These are phyloP conservation scores for Centaurea solstitialis DNA, from an alignment of 129 eudicot genomes.

Conservation along the genomic window DNA sequence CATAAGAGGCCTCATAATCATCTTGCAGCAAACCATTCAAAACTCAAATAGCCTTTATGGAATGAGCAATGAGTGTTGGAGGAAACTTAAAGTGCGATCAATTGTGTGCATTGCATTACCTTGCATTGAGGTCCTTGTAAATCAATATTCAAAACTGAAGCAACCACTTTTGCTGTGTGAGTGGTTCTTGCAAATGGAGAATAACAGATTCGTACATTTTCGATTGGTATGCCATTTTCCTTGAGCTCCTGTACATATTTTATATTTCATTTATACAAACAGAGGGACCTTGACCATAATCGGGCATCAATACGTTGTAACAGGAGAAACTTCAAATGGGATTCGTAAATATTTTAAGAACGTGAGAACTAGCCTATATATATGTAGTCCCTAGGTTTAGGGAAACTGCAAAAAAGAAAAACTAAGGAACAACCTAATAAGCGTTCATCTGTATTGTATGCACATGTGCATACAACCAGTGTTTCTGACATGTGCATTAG, in stretches of 20 bases:
- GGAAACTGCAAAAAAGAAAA: too few relatives aligned
- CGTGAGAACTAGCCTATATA: neutral
- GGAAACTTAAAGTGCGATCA: neutral
- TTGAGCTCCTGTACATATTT: constrained; percentile 60
- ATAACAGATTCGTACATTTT: constrained; percentile 84
- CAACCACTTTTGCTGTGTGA: constrained; percentile 89
- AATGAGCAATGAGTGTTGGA: neutral
- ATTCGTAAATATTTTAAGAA: neutral
- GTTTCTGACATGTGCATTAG: too few relatives aligned
- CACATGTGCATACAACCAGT: too few relatives aligned
- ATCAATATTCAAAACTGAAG: constrained; percentile 72
- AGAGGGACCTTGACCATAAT: neutral
- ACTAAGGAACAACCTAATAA: too few relatives aligned
- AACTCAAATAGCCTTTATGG: neutral
- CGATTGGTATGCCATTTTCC: constrained; percentile 51
- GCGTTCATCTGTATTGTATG: too few relatives aligned
- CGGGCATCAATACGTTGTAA: neutral
- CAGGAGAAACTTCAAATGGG: neutral
- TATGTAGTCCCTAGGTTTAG: neutral
- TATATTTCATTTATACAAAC: neutral
- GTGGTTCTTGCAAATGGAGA: constrained; percentile 95
- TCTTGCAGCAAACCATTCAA: too few relatives aligned
- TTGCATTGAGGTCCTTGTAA: constrained; percentile 79
- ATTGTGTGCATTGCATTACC: constrained; percentile 40
- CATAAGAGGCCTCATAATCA: too few relatives aligned